Evolutionary conservation across 306 rosid species (phyloP), one percentile per base, ranked within the genome.

Genomic region (Lathyrus oleraceus): DNA sequence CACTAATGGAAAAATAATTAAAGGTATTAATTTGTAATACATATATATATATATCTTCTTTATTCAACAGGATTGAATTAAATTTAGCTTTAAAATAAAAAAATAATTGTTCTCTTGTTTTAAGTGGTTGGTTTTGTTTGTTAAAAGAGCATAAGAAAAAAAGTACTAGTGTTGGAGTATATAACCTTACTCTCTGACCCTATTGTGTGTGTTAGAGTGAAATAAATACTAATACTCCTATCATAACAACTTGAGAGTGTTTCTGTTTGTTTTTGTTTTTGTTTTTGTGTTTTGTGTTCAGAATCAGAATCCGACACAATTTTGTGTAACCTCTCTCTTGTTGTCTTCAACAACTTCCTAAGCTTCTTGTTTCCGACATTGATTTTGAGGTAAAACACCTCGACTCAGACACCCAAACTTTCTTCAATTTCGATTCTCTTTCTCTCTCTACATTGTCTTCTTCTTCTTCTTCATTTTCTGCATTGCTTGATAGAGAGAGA

Each of bases 371-470:
- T 80, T 73, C 75, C 79, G 78, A 88, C 87, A 53, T 90, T 85
- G 91, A 81, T 67, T 84, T 90, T 90, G 88, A 82, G 86, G 96
- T 78, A 72, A 73, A 89, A 82, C 73, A 70, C 83, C 86, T 75
- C 82, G 79, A 75, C 28, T 25, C 36, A 32, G 8, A 32, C 36
- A 6, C 47, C 12, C 28, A 25, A 25, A 25, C 3, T 42, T 5
- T 5, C 14, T 43, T 52, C 58, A 19, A 19, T 19, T 49, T 51
- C 27, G 1, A 1, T 8, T 51, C 49, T 17, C 35, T 40, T 8
- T 84, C 35, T 21, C 35, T 54, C 35, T 54, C 32, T 54, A 21
- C 95, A 85, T 87, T 92, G 73, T 81, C 84, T 75, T 73, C 67
- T 78, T 85, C 10, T 10, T 11, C 2, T 23, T 17, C 27, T 52